phyloP scores from a whole-genome alignment of 768 basidiomycete genomes.

The Mycena olivaceomarginata region DNA sequence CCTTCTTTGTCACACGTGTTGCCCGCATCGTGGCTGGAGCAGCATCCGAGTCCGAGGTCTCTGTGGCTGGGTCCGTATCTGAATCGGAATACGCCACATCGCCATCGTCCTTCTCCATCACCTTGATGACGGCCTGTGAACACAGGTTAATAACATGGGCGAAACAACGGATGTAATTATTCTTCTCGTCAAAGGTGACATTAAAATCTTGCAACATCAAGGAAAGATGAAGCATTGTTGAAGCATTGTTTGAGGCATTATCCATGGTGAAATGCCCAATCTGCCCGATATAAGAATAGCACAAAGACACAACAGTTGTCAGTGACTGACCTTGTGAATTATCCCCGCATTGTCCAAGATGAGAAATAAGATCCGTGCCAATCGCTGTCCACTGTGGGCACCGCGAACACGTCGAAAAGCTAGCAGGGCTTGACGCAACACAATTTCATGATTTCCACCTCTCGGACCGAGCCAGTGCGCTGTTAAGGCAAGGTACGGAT shows the following conservation, averaged over 20 bases:
- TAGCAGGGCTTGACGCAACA: background rate
- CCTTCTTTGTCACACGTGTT: too few relatives aligned
- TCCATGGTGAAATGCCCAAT: conserved; percentile 46
- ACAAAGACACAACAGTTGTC: background rate
- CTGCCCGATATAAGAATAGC: background rate
- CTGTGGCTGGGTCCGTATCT: too few relatives aligned
- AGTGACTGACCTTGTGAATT: conserved; percentile 3
- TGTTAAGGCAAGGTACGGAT: conserved; percentile 18
- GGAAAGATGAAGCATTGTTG: conserved; percentile 42
- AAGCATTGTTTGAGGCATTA: conserved; percentile 47
- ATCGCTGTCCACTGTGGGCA: conserved; percentile 6
- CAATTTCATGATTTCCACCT: background rate
- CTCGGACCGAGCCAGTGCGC: conserved; percentile 25
- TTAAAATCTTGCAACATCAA: background rate
- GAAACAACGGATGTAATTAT: conserved; percentile 22
- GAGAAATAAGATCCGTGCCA: conserved; percentile 5
- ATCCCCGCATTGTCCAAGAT: conserved; percentile 14
- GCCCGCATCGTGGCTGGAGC: too few relatives aligned
- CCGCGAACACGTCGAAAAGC: conserved; percentile 6
- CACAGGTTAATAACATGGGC: conserved; percentile 32
- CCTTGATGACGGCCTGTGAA: conserved; percentile 16
- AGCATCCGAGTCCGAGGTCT: too few relatives aligned
- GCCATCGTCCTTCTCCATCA: conserved; percentile 25
- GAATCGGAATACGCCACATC: too few relatives aligned
- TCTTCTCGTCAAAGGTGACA: conserved; percentile 36